Percentiles rank a stretch among this genome's conserved stretches.
phyloP scores from a whole-genome alignment of 176 grass and related monocot genomes.

The Bolboschoenus planiculmis region DNA sequence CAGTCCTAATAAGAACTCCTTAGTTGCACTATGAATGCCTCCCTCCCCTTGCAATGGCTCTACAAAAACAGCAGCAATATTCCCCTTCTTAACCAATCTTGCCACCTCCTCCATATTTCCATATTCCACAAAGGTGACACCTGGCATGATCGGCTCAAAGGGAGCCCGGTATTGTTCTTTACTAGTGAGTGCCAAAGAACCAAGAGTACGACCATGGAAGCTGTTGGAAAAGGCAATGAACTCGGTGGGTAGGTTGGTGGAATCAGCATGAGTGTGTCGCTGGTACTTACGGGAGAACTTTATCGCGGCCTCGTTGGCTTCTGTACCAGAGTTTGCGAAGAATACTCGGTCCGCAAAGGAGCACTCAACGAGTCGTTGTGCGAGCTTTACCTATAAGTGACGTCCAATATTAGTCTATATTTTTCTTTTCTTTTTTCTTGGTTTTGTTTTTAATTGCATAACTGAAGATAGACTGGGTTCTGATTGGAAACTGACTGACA shows the following conservation, averaged over 20 bases:
- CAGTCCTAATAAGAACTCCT: slow-evolving; percentile 63
- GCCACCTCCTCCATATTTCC: slow-evolving; percentile 48
- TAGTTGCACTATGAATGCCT: slow-evolving; percentile 71
- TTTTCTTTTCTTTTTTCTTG: not conserved
- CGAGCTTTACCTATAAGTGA: slow-evolving; percentile 48
- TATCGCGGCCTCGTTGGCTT: slow-evolving; percentile 98
- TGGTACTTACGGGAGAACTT: slow-evolving; percentile 92
- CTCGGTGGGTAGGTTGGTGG: slow-evolving; percentile 31
- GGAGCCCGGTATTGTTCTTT: slow-evolving; percentile 66
- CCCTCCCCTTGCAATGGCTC: slow-evolving; percentile 84
- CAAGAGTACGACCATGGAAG: slow-evolving; percentile 87
- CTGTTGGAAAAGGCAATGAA: slow-evolving; percentile 65
- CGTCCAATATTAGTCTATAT: not conserved
- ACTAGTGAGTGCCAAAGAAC: slow-evolving; percentile 72
- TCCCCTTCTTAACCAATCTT: slow-evolving; percentile 43
- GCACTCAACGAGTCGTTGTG: slow-evolving; percentile 54
- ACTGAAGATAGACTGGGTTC: not conserved
- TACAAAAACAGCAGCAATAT: slow-evolving; percentile 72
- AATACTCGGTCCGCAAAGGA: slow-evolving; percentile 84
- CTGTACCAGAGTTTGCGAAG: slow-evolving; percentile 73
- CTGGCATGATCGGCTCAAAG: slow-evolving; percentile 74
- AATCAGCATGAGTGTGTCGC: slow-evolving; percentile 19
- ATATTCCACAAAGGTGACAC: slow-evolving; percentile 52
- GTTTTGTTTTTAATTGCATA: not conserved
- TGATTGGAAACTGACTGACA: not conserved